phyloP scores from a whole-genome alignment of 106 monocot species.

The Cymbidium sinense region DNA sequence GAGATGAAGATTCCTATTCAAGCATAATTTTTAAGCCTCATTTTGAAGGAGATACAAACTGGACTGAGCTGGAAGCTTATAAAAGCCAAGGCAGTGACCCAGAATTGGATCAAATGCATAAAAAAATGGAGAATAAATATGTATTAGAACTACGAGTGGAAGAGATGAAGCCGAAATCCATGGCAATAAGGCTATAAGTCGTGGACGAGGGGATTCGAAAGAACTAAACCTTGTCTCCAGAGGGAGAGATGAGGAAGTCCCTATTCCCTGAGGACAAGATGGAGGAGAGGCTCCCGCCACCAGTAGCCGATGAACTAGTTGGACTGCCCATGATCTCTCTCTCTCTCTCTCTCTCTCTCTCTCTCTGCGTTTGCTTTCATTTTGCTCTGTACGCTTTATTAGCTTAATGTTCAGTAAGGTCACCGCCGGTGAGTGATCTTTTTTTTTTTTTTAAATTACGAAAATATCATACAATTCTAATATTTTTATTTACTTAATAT shows the following conservation, averaged over 20 bases:
- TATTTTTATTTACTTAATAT: no score
- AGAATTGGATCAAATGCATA: background rate
- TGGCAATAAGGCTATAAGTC: no score
- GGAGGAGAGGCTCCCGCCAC: slow-evolving; percentile 17
- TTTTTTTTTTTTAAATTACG: no score
- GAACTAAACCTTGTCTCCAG: slow-evolving; percentile 34
- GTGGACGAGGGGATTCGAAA: no score
- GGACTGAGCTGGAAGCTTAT: background rate
- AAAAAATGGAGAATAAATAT: no score
- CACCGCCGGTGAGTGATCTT: background rate
- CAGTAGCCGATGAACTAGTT: background rate
- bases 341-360: background rate
- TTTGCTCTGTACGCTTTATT: background rate
- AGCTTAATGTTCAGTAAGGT: background rate
- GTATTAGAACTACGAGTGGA: no score
- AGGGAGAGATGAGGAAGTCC: slow-evolving; percentile 36
- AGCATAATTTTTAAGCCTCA: background rate
- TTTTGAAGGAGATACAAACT: background rate
- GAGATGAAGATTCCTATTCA: background rate
- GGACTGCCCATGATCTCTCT: background rate
- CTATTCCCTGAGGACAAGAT: slow-evolving; percentile 26
- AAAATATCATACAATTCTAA: no score
- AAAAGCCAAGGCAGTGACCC: background rate
- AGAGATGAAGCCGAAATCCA: no score
- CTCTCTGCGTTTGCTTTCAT: background rate